These are phyloP conservation scores for Paramyrothecium sp. DNA, from an alignment of 2,329 filamentous ascomycete species.

Conservation along the genomic window DNA sequence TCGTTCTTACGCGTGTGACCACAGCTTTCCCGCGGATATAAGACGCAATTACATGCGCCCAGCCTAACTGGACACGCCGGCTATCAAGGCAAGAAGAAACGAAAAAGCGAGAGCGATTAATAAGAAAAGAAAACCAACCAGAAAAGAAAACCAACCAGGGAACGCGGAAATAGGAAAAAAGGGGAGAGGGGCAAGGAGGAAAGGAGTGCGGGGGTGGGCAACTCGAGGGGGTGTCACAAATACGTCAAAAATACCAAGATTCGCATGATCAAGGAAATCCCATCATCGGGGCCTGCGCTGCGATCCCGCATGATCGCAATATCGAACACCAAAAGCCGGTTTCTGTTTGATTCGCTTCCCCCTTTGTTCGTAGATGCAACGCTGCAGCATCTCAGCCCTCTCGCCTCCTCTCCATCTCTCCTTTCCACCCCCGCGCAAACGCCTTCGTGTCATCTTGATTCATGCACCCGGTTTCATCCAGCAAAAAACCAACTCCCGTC, in stretches of 20 bases:
- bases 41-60: background rate
- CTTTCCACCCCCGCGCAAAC: background rate
- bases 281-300: background rate
- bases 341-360: background rate
- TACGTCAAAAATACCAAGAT: background rate
- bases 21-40: background rate
- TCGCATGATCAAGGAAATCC: background rate
- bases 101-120: too few relatives aligned
- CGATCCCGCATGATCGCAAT: background rate
- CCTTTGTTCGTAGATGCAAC: background rate
- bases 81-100: too few relatives aligned
- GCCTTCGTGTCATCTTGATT: background rate
- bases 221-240: background rate
- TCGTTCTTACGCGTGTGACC: too few relatives aligned
- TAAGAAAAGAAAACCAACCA: too few relatives aligned
- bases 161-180: too few relatives aligned
- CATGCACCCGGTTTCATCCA: background rate
- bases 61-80: background rate
- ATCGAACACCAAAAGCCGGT: background rate
- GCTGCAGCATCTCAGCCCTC: too few relatives aligned
- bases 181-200: too few relatives aligned
- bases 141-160: too few relatives aligned
- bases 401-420: background rate
- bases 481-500: background rate
- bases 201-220: too few relatives aligned